phyloP scores from a whole-genome alignment of 2,329 filamentous ascomycete species.

The Cadophora malorum region DNA sequence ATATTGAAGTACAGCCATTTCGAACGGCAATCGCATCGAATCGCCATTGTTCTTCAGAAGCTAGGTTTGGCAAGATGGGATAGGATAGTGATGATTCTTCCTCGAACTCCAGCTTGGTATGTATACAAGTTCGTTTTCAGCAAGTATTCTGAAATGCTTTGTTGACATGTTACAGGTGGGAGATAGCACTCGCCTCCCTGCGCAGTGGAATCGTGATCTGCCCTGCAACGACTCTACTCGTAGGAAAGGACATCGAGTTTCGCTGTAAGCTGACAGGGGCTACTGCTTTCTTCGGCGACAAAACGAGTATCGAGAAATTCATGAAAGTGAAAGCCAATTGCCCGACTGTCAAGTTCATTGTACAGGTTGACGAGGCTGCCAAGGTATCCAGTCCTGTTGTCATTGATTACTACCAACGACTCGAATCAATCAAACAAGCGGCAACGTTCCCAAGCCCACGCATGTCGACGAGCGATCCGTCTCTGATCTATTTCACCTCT shows the following conservation, averaged over 20 bases:
- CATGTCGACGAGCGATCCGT: constrained; percentile 20
- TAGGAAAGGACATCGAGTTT: constrained; percentile 50
- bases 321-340: constrained; percentile 44
- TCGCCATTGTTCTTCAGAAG: constrained; percentile 45
- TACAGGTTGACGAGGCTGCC: constrained; percentile 41
- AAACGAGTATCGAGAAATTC: constrained; percentile 46
- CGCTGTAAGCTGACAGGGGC: constrained; percentile 46
- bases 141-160: too few relatives aligned
- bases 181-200: constrained; percentile 48
- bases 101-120: constrained; percentile 46
- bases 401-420: constrained; percentile 4
- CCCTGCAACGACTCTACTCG: constrained; percentile 48
- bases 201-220: constrained; percentile 48
- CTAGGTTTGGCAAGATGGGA: constrained; percentile 46
- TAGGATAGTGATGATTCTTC: constrained; percentile 47
- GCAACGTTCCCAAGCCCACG: background rate
- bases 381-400: background rate
- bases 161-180: constrained; percentile 44
- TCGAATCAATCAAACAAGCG: background rate
- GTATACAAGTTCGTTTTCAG: too few relatives aligned
- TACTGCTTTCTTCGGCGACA: constrained; percentile 49
- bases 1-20: constrained; percentile 48
- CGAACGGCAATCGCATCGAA: constrained; percentile 46
- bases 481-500: constrained; percentile 50
- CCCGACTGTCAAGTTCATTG: constrained; percentile 44